phyloP scores from a whole-genome alignment of 2,329 filamentous ascomycete species.

The Hansfordia pulvinata region DNA sequence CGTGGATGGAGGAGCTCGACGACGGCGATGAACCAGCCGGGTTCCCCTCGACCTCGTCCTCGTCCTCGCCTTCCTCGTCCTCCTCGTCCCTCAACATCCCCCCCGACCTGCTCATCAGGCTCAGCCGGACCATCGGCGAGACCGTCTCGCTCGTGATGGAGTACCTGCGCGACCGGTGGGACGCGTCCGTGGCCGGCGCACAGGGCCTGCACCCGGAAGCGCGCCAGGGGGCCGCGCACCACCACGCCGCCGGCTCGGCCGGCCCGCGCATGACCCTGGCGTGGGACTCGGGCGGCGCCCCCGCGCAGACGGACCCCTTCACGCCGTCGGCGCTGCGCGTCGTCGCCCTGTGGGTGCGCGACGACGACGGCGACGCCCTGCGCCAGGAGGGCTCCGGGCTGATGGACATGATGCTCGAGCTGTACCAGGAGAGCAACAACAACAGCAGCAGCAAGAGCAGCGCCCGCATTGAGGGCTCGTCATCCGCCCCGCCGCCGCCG shows the following conservation, averaged over 20 bases:
- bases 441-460: conserved; percentile 12
- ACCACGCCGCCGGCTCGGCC: too few species aligned
- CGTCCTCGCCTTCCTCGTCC: conserved; percentile 1
- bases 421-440: conserved; percentile 31
- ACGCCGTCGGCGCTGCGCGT: conserved; percentile 43
- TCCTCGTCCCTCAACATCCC: conserved; percentile 28
- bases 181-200: conserved; percentile 48
- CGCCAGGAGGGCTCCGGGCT: conserved; percentile 43
- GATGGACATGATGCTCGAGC: conserved; percentile 48
- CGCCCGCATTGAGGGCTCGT: too few species aligned
- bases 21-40: too few species aligned
- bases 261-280: conserved; percentile 34
- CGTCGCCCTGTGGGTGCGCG: conserved; percentile 53
- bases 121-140: conserved; percentile 47
- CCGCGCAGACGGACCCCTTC: conserved; percentile 39
- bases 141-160: conserved; percentile 50
- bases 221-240: conserved; percentile 27
- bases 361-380: conserved; percentile 49
- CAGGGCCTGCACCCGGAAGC: conserved; percentile 47
- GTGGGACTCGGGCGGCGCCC: conserved; percentile 42
- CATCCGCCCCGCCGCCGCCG: too few species aligned
- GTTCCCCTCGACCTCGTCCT: too few species aligned
- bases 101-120: conserved; percentile 45
- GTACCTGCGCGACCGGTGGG: conserved; percentile 57
- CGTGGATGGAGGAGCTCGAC: conserved; percentile 34